Evolutionary conservation across 2,329 filamentous ascomycete genomes (phyloP).

Genomic region (Penicillium capsulatum): DNA sequence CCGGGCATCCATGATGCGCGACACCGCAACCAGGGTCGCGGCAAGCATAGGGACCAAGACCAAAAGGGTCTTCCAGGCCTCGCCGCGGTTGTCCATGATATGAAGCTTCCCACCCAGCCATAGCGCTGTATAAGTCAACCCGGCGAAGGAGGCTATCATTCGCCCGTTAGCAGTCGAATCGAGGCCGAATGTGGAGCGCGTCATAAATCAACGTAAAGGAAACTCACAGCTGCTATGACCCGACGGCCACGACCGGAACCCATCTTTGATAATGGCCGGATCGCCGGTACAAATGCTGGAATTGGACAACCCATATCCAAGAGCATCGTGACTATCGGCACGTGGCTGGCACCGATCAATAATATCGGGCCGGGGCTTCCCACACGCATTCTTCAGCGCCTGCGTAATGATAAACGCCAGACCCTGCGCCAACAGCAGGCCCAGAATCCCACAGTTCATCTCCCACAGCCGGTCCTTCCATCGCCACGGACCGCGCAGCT

Average conservation of each 20-base stretch:
- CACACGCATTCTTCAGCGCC: conserved; percentile 56
- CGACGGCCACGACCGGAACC: conserved; percentile 57
- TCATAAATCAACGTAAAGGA: neutral
- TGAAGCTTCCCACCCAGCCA: conserved; percentile 59
- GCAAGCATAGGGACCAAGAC: conserved; percentile 52
- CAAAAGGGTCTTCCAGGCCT: conserved; percentile 57
- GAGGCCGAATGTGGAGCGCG: too few relatives aligned
- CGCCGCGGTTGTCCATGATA: conserved; percentile 56
- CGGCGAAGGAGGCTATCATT: conserved; percentile 53
- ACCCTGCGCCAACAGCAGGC: conserved; percentile 52
- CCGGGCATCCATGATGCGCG: conserved; percentile 59
- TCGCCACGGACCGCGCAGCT: conserved; percentile 46
- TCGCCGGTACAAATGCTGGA: conserved; percentile 51
- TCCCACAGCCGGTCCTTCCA: conserved; percentile 59
- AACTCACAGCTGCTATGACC: conserved; percentile 52
- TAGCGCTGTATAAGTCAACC: conserved; percentile 56
- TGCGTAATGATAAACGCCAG: conserved; percentile 57
- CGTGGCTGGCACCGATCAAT: conserved; percentile 51
- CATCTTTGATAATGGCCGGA: conserved; percentile 52
- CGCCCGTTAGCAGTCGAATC: too few relatives aligned
- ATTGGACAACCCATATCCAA: conserved; percentile 43
- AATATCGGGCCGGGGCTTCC: conserved; percentile 58
- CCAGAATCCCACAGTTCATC: conserved; percentile 57
- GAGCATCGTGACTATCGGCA: conserved; percentile 33
- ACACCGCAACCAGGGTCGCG: conserved; percentile 53